phyloP scores from a whole-genome alignment of 2,329 filamentous ascomycete genomes.

The Parasarocladium wereldwijsianum region DNA sequence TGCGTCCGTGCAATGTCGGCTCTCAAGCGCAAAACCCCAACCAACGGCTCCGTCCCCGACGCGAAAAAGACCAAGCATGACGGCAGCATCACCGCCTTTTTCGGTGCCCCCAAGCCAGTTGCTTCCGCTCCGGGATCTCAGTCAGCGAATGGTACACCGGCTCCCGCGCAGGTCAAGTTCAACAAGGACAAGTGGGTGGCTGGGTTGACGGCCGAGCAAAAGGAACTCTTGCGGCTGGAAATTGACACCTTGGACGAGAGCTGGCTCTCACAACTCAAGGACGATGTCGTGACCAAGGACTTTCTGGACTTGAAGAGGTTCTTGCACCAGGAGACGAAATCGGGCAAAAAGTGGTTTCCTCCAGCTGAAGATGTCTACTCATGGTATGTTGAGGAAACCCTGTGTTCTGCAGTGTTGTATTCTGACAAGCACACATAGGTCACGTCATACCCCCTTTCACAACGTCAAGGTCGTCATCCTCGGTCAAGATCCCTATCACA shows the following conservation, averaged over 20 bases:
- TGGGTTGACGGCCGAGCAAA: conserved; percentile 66
- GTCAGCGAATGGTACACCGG: conserved; percentile 10
- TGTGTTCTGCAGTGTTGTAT: neutral
- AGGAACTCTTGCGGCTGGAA: conserved; percentile 68
- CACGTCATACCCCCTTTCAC: conserved; percentile 77
- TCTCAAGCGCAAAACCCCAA: conserved; percentile 52
- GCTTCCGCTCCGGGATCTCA: conserved; percentile 12
- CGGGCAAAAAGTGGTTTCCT: conserved; percentile 71
- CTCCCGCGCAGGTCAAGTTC: conserved; percentile 40
- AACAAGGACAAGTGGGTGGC: conserved; percentile 86
- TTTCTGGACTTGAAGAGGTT: conserved; percentile 86
- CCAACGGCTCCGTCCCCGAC: conserved; percentile 28
- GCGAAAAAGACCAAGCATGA: conserved; percentile 61
- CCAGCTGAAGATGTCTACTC: conserved; percentile 84
- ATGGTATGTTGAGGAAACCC: conserved; percentile 44
- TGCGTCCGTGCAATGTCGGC: conserved; percentile 25
- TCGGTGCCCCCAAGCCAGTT: conserved; percentile 49
- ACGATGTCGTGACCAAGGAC: conserved; percentile 63
- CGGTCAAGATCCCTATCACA: conserved; percentile 96
- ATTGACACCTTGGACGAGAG: conserved; percentile 84
- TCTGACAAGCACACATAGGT: conserved; percentile 42
- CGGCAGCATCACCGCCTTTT: conserved; percentile 79
- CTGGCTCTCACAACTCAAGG: conserved; percentile 81
- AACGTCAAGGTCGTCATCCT: conserved; percentile 85
- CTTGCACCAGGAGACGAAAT: conserved; percentile 59